Base-by-base conservation (phyloP, 2,329 filamentous ascomycete species). In the Cladorrhinum sp. region DNA sequence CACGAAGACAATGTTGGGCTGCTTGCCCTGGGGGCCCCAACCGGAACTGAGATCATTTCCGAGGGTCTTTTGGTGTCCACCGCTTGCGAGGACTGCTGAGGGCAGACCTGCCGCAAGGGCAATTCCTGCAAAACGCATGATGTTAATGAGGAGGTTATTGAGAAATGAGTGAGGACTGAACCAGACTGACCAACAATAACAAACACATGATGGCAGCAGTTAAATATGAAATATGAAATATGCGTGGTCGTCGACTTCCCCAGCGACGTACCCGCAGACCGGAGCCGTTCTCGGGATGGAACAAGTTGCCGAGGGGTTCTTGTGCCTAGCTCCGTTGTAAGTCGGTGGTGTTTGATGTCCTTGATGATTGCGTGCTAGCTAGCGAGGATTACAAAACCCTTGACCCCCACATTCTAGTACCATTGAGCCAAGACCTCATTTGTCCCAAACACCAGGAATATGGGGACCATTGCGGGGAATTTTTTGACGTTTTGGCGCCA, bases 1-100 rank as follows among this genome's bases (percentile, higher is more conserved):
- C 62, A 88, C 80, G 64, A 88, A 85, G 29, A 88, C 74, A 61
- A 87, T 81, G 65, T 87, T 87, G 1, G 81, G 79, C 59, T 58
- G 56, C 58, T 62, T 65, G 1, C 52, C 53, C 45, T 58, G n/a
- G n/a, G 56, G 5, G 20, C 20, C 52, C 53, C 53, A 55, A 27
- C 56, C 51, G 45, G 18, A 32, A 20, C 20, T 20, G 22, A 57
- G 41, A n/a, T 27, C 45, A 25, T 25, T 13, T 12, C 55, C 57
- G n/a, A 67, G 55, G 12, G 62, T 60, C 20, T 61, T 60, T 24
- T 68, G 66, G 8, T 45, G 45, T 32, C 51, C n/a, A 18, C 45
- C 20, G 5, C 38, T 10, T 2, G 51, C 60, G 10, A 64, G 24
- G 29, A 24, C 65, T 2, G 48, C 27, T 10, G 50, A 22, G 13